phyloP scores from a whole-genome alignment of 2,329 filamentous ascomycete species.

The Aspergillus sp. region DNA sequence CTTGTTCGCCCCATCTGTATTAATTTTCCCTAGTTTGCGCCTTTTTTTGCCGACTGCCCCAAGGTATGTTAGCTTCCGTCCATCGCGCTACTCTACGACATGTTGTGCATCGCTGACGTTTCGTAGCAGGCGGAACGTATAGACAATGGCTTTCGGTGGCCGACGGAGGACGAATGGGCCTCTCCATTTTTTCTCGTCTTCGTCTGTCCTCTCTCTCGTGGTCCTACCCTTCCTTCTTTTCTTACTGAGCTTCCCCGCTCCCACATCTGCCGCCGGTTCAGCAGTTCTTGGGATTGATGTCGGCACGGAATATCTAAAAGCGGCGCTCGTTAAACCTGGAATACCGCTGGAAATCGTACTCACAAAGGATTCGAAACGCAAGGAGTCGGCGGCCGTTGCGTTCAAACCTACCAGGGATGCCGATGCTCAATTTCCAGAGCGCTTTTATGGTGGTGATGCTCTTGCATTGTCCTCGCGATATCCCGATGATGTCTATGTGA shows the following conservation, averaged over 20 bases:
- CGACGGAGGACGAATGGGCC: conserved; percentile 25
- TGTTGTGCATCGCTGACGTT: background rate
- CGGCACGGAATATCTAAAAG: conserved; percentile 96
- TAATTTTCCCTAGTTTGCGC: background rate
- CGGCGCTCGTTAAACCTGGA: conserved; percentile 90
- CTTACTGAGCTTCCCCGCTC: conserved; percentile 55
- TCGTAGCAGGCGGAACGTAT: conserved; percentile 23
- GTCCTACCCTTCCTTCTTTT: conserved; percentile 53
- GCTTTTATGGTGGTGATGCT: conserved; percentile 89
- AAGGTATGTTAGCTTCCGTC: conserved; percentile 3
- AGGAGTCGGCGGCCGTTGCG: conserved; percentile 85
- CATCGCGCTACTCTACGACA: background rate
- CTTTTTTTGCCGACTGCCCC: conserved; percentile 8
- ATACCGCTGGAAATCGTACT: conserved; percentile 97
- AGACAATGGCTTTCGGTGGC: conserved; percentile 33
- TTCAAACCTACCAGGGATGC: conserved; percentile 82
- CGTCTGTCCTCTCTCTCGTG: conserved; percentile 43
- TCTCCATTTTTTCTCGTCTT: conserved; percentile 19
- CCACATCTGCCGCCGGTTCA: conserved; percentile 62
- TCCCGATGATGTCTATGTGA: conserved; percentile 90
- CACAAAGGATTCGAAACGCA: conserved; percentile 95
- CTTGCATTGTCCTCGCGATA: conserved; percentile 83
- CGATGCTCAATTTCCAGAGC: conserved; percentile 74
- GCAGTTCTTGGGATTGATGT: conserved; percentile 91
- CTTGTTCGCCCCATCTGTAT: background rate